phyloP scores from a whole-genome alignment of 192 early-diverging fungal species.

The Cetraspora pellucida region DNA sequence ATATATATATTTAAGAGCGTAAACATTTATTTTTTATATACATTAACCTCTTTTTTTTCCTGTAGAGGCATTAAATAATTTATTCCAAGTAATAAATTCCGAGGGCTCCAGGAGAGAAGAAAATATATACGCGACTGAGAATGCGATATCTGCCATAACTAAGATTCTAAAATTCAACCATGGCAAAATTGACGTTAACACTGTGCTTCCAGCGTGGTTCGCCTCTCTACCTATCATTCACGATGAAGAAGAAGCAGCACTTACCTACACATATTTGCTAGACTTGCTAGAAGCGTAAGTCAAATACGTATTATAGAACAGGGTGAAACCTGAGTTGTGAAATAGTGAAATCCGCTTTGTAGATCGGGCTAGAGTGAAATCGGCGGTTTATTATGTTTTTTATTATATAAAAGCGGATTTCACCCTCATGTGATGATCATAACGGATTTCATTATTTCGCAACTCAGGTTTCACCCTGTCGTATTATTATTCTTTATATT shows the following conservation, averaged over 20 bases:
- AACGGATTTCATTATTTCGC: too few species aligned
- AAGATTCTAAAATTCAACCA: constrained; percentile 80
- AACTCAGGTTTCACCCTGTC: too few species aligned
- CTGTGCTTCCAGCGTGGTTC: constrained; percentile 76
- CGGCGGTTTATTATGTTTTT: too few species aligned
- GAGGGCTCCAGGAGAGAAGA: constrained; percentile 68
- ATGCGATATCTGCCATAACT: constrained; percentile 86
- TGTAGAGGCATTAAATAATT: constrained; percentile 68
- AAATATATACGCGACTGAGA: constrained; percentile 90
- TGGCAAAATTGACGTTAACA: constrained; percentile 62
- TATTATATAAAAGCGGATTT: too few species aligned
- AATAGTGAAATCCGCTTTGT: too few species aligned
- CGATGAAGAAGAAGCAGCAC: constrained; percentile 86
- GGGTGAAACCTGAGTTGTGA: too few species aligned
- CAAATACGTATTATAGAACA: neutral
- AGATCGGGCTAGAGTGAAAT: too few species aligned
- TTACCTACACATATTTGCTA: constrained; percentile 76
- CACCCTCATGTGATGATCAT: too few species aligned
- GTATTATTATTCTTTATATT: neutral
- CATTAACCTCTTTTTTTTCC: constrained; percentile 19
- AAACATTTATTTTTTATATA: constrained; percentile 2
- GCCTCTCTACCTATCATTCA: constrained; percentile 77
- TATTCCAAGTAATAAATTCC: constrained; percentile 72
- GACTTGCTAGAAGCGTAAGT: constrained; percentile 66
- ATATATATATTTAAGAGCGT: neutral